These are phyloP conservation scores for Yueomyces sp. DNA, from an alignment of 1,139 yeast genomes.

Conservation along the genomic window DNA sequence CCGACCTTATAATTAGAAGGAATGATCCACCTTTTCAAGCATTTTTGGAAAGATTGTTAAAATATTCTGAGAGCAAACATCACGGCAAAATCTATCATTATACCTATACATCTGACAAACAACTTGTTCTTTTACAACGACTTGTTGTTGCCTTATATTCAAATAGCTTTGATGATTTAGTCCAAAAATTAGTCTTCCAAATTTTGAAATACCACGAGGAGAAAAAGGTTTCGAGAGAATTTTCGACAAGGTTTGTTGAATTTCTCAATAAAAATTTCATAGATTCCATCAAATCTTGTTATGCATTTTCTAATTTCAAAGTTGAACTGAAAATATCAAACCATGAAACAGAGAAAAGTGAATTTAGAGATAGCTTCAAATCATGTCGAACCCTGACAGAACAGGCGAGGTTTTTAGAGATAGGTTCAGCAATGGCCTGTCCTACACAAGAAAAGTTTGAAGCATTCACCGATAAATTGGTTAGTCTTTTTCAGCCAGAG, in stretches of 20 bases:
- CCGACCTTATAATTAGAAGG: constrained; percentile 7
- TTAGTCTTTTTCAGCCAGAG: too few species aligned
- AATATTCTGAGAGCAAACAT: constrained; percentile 1
- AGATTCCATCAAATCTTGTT: constrained; percentile 12
- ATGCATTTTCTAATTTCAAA: constrained; percentile 14
- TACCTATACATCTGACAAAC: not conserved
- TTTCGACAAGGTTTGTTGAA: constrained; percentile 6
- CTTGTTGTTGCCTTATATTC: constrained; percentile 7
- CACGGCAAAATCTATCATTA: not conserved
- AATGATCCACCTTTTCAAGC: constrained; percentile 6
- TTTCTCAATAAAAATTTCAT: constrained; percentile 13
- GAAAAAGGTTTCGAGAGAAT: constrained; percentile 1
- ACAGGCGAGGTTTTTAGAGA: constrained; percentile 7
- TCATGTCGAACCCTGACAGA: constrained; percentile 1
- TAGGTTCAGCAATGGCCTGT: constrained; percentile 1
- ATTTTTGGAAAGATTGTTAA: constrained; percentile 8
- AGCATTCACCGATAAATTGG: too few species aligned
- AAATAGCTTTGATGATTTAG: constrained; percentile 8
- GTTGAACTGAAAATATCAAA: constrained; percentile 18
- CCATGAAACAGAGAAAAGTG: constrained; percentile 16
- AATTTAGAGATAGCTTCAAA: constrained; percentile 12
- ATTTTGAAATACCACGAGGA: constrained; percentile 5
- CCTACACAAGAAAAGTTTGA: too few species aligned
- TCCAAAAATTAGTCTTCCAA: constrained; percentile 6
- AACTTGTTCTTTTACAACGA: constrained; percentile 5